A percentile compares a stretch with the other conserved stretches of the same genome.
Conservation (phyloP, 768 basidiomycete genomes). For the Vararia minispora region DNA sequence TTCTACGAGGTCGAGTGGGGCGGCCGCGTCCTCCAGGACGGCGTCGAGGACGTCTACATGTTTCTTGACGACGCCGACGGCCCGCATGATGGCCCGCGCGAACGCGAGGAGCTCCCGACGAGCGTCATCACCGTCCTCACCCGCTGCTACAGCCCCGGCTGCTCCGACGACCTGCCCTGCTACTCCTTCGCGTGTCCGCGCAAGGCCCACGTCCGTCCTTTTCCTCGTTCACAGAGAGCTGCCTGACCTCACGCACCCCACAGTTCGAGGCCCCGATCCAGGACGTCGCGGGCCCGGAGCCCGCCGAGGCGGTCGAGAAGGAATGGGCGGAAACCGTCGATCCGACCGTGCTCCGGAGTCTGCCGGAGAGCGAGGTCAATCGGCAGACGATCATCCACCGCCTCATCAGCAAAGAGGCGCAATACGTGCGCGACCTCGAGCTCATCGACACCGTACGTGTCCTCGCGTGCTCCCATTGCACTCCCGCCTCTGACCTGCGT, state of each 20-base stretch:
- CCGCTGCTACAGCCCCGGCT: slow-evolving; percentile 81
- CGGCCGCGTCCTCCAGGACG: slow-evolving; percentile 67
- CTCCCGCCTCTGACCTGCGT: slow-evolving; percentile 26
- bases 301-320: slow-evolving; percentile 16
- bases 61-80: slow-evolving; percentile 79
- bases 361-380: slow-evolving; percentile 69
- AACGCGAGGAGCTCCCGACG: slow-evolving; percentile 70
- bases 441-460: slow-evolving; percentile 57
- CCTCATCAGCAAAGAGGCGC: slow-evolving; percentile 79
- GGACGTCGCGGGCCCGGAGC: too few relatives aligned
- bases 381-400: slow-evolving; percentile 87
- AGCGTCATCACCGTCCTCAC: slow-evolving; percentile 87
- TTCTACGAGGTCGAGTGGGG: slow-evolving; percentile 98
- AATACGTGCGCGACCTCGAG: slow-evolving; percentile 82
- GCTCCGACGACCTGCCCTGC: slow-evolving; percentile 69
- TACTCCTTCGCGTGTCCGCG: slow-evolving; percentile 78
- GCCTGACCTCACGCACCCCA: too few relatives aligned
- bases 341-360: slow-evolving; percentile 32
- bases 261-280: too few relatives aligned
- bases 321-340: slow-evolving; percentile 47
- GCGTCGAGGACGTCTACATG: slow-evolving; percentile 89
- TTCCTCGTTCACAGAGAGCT: too few relatives aligned
- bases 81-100: slow-evolving; percentile 43
- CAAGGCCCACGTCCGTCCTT: too few relatives aligned
- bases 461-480: slow-evolving; percentile 34